A percentile compares a stretch with the other conserved stretches of the same genome.
phyloP scores from a whole-genome alignment of 306 rosid genomes.

The Prunus dulcis region DNA sequence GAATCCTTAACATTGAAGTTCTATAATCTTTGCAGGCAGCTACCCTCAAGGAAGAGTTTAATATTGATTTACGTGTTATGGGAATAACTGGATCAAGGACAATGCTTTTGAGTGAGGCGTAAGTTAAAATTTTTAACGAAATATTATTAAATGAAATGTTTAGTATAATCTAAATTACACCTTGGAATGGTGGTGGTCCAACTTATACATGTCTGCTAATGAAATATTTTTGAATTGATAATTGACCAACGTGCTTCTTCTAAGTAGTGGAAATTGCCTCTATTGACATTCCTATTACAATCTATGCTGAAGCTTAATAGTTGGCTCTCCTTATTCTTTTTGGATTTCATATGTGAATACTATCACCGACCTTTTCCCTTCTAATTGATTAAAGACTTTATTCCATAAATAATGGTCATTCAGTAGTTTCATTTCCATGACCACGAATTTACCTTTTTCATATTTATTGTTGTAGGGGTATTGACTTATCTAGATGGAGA shows the following conservation, averaged over 20 bases:
- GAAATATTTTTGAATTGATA: neutral
- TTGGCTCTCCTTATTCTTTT: neutral
- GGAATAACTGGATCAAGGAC: constrained; percentile 78
- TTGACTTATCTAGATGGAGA: constrained; percentile 79
- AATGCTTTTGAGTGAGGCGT: constrained; percentile 84
- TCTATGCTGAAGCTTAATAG: neutral
- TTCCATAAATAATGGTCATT: neutral
- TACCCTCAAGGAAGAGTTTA: constrained; percentile 82
- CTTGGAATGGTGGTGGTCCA: neutral
- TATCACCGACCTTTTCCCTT: neutral
- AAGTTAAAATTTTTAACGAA: constrained; percentile 40
- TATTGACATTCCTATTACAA: neutral
- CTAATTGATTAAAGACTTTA: neutral
- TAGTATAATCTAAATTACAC: neutral
- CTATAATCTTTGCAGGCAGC: constrained; percentile 59
- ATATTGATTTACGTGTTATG: constrained; percentile 93
- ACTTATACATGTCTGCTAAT: neutral
- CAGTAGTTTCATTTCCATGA: constrained; percentile 9
- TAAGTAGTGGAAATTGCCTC: neutral
- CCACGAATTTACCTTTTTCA: constrained; percentile 5
- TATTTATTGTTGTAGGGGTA: constrained; percentile 50
- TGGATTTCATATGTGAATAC: neutral
- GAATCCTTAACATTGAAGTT: neutral
- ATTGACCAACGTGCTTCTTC: neutral
- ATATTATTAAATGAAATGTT: constrained; percentile 8